A percentile compares a stretch with the other conserved stretches of the same genome.
Conservation (phyloP, 2,329 filamentous ascomycete genomes). For the Paraconiothyrium sp. region DNA sequence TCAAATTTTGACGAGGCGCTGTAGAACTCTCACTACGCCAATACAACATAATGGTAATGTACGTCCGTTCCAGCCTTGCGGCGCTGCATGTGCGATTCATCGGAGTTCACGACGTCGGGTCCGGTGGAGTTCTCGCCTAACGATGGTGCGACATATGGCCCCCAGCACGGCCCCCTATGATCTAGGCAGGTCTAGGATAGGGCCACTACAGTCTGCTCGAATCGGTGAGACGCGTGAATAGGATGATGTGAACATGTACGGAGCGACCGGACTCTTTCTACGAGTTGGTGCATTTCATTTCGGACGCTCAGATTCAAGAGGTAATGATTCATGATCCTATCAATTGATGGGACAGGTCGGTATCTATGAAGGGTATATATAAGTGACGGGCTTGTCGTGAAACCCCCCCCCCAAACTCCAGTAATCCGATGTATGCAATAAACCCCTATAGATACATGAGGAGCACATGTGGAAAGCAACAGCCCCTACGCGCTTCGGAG, state of each 20-base stretch:
- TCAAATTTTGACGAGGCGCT: no score
- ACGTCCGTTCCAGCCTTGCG: neutral
- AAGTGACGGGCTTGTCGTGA: neutral
- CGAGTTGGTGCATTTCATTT: no score
- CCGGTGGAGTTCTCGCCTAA: neutral
- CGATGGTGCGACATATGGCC: neutral
- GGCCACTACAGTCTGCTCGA: no score
- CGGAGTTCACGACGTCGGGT: neutral
- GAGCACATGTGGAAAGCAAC: no score
- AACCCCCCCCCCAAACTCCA: neutral
- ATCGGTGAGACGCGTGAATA: no score
- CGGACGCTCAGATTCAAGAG: no score
- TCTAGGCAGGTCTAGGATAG: neutral
- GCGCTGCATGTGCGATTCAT: neutral
- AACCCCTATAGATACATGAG: no score
- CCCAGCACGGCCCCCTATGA: neutral
- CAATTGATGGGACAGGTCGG: no score
- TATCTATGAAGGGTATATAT: neutral
- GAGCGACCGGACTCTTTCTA: no score
- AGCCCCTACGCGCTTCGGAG: neutral
- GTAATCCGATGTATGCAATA: neutral
- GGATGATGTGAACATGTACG: no score
- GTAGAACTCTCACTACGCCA: neutral
- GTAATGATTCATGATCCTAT: no score
- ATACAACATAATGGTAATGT: neutral